phyloP scores from a whole-genome alignment of 2,329 filamentous ascomycete genomes.

The Trichoderma simmonsii region DNA sequence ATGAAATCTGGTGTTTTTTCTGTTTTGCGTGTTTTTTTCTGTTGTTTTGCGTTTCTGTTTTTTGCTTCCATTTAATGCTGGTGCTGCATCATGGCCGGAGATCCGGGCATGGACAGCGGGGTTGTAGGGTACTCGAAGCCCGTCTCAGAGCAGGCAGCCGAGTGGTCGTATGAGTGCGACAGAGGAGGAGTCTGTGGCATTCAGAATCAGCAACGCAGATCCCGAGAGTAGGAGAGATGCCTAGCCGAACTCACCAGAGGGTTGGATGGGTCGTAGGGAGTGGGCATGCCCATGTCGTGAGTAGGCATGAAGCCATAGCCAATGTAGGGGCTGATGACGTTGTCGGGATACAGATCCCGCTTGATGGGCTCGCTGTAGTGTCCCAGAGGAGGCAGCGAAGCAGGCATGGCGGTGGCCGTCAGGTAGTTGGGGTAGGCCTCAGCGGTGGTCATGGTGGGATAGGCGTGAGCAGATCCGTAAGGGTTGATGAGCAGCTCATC shows the following conservation, averaged over 20 bases:
- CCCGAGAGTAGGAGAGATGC: slow-evolving; percentile 42
- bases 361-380: slow-evolving; percentile 65
- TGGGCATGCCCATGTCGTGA: slow-evolving; percentile 59
- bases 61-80: slow-evolving; percentile 7
- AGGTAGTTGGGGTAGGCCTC: slow-evolving; percentile 58
- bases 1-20: neutral
- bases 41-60: neutral
- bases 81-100: slow-evolving; percentile 50
- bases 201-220: slow-evolving; percentile 48
- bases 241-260: slow-evolving; percentile 67
- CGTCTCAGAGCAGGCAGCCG: slow-evolving; percentile 58
- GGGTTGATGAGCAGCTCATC: slow-evolving; percentile 61
- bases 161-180: slow-evolving; percentile 70
- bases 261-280: slow-evolving; percentile 64
- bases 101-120: slow-evolving; percentile 69
- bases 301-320: slow-evolving; percentile 63
- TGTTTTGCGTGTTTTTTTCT: neutral
- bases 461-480: slow-evolving; percentile 53
- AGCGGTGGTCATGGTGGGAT: slow-evolving; percentile 49
- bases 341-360: slow-evolving; percentile 58
- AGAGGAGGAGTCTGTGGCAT: slow-evolving; percentile 68
- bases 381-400: slow-evolving; percentile 62
- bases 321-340: slow-evolving; percentile 63
- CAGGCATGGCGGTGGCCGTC: slow-evolving; percentile 48
- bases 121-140: slow-evolving; percentile 66